Conservation (phyloP, 2,329 filamentous ascomycete genomes). For the Stagonosporopsis rhizophila region DNA sequence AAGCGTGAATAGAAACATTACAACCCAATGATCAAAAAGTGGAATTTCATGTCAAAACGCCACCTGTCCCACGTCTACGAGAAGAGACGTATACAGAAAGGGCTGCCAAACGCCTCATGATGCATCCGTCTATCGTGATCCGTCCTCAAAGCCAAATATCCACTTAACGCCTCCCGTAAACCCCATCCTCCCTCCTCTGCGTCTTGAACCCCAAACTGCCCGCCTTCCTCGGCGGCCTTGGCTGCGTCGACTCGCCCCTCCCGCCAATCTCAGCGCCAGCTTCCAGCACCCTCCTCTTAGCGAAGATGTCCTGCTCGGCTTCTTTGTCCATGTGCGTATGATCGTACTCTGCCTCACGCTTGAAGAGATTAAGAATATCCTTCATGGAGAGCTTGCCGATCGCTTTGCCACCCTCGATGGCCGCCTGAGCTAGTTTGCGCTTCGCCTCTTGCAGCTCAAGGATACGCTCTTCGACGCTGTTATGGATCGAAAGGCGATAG, state of each 20-base stretch:
- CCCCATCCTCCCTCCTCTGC: slow-evolving; percentile 46
- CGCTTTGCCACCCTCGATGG: slow-evolving; percentile 83
- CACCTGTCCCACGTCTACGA: neutral
- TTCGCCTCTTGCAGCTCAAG: slow-evolving; percentile 95
- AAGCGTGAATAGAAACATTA: neutral
- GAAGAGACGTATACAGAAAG: neutral
- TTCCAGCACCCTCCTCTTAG: slow-evolving; percentile 42
- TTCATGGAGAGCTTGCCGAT: slow-evolving; percentile 87
- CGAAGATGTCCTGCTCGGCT: slow-evolving; percentile 44
- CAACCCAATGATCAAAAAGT: neutral
- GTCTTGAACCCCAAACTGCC: slow-evolving; percentile 38
- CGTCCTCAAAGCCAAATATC: neutral
- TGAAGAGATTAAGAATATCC: slow-evolving; percentile 92
- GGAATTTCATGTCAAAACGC: neutral
- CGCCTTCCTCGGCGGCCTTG: slow-evolving; percentile 37
- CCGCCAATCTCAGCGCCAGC: slow-evolving; percentile 8
- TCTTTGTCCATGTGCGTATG: slow-evolving; percentile 52
- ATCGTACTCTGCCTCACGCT: slow-evolving; percentile 67
- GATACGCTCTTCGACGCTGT: slow-evolving; percentile 92
- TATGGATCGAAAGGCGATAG: slow-evolving; percentile 88
- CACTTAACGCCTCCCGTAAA: slow-evolving; percentile 51
- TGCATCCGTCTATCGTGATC: neutral
- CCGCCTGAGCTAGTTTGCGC: slow-evolving; percentile 85
- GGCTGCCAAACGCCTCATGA: neutral
- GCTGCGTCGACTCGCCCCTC: slow-evolving; percentile 25